Percentiles rank a stretch among this genome's conserved stretches.
Evolutionary conservation across 345 rosid genomes (phyloP).

Genomic region (Acer negundo): DNA sequence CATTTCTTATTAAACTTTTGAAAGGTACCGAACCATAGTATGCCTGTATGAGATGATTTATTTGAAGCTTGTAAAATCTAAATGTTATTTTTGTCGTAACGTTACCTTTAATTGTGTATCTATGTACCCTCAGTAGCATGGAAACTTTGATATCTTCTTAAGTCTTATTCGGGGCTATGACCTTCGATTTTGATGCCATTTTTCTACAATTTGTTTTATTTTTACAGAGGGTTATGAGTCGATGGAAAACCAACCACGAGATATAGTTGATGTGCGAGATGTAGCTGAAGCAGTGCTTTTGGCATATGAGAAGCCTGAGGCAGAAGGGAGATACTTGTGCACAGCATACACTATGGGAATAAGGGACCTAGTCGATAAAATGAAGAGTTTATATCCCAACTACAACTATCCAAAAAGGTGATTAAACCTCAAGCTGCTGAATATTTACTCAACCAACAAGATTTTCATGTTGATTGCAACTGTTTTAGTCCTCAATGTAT

Average conservation of each 20-base stretch:
- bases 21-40: slow-evolving; percentile 39
- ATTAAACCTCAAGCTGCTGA: slow-evolving; percentile 9
- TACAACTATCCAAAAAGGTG: slow-evolving; percentile 55
- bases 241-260: slow-evolving; percentile 32
- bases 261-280: slow-evolving; percentile 59
- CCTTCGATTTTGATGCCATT: too few relatives aligned
- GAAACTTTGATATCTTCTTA: too few relatives aligned
- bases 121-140: too few relatives aligned
- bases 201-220: too few relatives aligned
- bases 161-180: too few relatives aligned
- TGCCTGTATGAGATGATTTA: too few relatives aligned
- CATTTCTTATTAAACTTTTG: slow-evolving; percentile 46
- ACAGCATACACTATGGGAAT: slow-evolving; percentile 25
- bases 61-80: too few relatives aligned
- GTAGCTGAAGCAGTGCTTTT: slow-evolving; percentile 53
- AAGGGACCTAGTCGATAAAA: slow-evolving; percentile 41
- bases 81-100: too few relatives aligned
- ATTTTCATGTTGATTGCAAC: slow-evolving; percentile 27
- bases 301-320: slow-evolving; percentile 53
- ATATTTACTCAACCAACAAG: not conserved
- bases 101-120: too few relatives aligned
- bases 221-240: slow-evolving; percentile 44
- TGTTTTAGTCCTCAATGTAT: too few relatives aligned
- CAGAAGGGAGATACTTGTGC: slow-evolving; percentile 60
- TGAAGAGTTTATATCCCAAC: slow-evolving; percentile 51